phyloP scores from a whole-genome alignment of 2,329 filamentous ascomycete genomes.

The Aureobasidium sp. region DNA sequence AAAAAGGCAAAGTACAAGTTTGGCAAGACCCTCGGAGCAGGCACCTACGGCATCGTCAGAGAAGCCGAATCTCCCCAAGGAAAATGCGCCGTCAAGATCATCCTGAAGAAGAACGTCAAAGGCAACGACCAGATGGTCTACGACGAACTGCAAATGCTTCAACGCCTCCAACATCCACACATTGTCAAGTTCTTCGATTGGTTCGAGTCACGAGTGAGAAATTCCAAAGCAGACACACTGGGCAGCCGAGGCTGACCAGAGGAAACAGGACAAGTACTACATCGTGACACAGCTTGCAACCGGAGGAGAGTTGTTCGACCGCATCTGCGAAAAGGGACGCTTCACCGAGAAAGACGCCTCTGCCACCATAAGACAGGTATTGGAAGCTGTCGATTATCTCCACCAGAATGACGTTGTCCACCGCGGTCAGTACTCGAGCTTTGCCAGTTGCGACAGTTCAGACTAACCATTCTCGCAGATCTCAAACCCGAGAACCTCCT shows the following conservation, averaged over 20 bases:
- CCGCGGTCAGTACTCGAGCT: constrained; percentile 55
- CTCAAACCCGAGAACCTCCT: constrained; percentile 97
- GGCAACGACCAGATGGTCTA: constrained; percentile 98
- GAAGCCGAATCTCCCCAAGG: constrained; percentile 80
- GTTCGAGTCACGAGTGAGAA: constrained; percentile 88
- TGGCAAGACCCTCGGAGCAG: constrained; percentile 86
- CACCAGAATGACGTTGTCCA: constrained; percentile 94
- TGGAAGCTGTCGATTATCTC: constrained; percentile 88
- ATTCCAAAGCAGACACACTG: background rate
- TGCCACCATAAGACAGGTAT: constrained; percentile 88
- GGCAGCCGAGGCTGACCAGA: background rate
- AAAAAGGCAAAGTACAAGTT: constrained; percentile 95
- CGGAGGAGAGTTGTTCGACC: constrained; percentile 92
- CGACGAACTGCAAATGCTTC: constrained; percentile 90
- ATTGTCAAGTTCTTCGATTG: constrained; percentile 97
- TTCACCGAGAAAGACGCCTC: constrained; percentile 98
- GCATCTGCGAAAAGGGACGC: constrained; percentile 95
- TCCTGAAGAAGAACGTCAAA: constrained; percentile 98
- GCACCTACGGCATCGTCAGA: constrained; percentile 96
- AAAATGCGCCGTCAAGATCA: constrained; percentile 96
- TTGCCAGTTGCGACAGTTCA: background rate
- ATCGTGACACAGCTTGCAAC: constrained; percentile 96
- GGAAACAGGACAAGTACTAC: constrained; percentile 88
- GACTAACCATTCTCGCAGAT: constrained; percentile 50
- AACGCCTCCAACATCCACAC: constrained; percentile 83